Conservation (phyloP, 1,139 yeast genomes). For the Keqinozyma sinolaborantium region DNA sequence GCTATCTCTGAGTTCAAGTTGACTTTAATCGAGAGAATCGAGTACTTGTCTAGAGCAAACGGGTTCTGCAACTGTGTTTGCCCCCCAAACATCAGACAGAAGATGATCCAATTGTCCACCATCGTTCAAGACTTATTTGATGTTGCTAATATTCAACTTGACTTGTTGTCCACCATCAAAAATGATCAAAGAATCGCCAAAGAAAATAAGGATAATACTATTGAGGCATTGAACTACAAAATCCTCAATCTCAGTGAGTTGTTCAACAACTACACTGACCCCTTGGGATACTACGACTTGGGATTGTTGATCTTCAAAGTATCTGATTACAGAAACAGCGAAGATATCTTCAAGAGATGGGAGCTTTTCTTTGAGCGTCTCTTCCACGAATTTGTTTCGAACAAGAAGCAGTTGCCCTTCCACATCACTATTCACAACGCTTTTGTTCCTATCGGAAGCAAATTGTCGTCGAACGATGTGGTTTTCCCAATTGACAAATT, state of each 20-base stretch:
- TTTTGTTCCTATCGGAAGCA: conserved; percentile 43
- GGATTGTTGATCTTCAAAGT: conserved; percentile 76
- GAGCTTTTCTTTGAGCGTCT: conserved; percentile 53
- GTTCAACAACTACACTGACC: conserved; percentile 84
- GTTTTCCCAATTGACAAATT: conserved; percentile 80
- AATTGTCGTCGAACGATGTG: conserved; percentile 50
- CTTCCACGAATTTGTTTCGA: conserved; percentile 29
- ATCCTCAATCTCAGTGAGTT: conserved; percentile 73
- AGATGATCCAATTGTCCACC: conserved; percentile 66
- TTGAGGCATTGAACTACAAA: conserved; percentile 55
- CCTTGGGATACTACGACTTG: conserved; percentile 81
- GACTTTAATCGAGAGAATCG: conserved; percentile 71
- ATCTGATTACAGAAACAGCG: conserved; percentile 75
- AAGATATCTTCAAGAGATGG: conserved; percentile 73
- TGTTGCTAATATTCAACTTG: conserved; percentile 87
- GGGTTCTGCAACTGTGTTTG: conserved; percentile 89
- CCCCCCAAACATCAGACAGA: conserved; percentile 73
- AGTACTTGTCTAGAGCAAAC: conserved; percentile 85
- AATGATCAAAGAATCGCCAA: conserved; percentile 56
- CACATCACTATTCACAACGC: conserved; percentile 34
- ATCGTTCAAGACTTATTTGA: conserved; percentile 78
- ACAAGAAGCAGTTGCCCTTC: conserved; percentile 35
- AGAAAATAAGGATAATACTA: conserved; percentile 45
- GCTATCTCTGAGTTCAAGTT: conserved; percentile 74
- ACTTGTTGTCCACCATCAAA: conserved; percentile 57